Base-by-base conservation (phyloP, 2,329 filamentous ascomycete genomes). In the Ramularia endophylla region DNA sequence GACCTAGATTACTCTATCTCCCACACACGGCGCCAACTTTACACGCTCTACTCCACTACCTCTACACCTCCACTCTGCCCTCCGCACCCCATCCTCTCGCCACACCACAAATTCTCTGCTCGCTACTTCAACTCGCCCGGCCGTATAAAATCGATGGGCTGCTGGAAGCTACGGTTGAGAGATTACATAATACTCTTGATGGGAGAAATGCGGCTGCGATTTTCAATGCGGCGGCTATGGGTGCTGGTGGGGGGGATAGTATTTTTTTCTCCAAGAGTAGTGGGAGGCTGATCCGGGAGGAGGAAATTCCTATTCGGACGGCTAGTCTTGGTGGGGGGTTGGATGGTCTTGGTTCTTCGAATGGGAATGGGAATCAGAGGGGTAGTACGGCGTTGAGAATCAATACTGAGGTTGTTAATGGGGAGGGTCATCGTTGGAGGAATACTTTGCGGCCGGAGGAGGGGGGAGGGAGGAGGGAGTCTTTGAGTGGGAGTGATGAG, bases 221-320 rank as follows among this genome's bases (percentile, higher is more conserved):
- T 0, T 98, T 98, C 72, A 98, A 98, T 52, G 92, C 92, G 0
- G 92, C 90, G 0, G 92, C 92, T 39, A 97, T 97, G 92, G 92
- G 89, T 0, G 92, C 92, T 1, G 92, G 92, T 8, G 89, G 92
- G 18, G 92, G 92, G 0, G 80, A 88, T 35, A 85, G 86, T 35
- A 86, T 90, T 19, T 81, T 84, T 39, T 86, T 79, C 56, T 56
- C 67, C 74, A 27, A 52, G 3, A 47, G 43, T 17, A 30, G 34
- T 29, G 40, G 46, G 16, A 25, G n/a, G n/a, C 47, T 72, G 69
- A 52, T 49, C 5, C 45, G 51, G 4, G 51, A 57, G 17, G 56
- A 52, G 1, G 65, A 80, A 3, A 57, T 61, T 19, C 61, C 61
- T 1, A 53, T 60, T 6, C 55, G 61, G 22, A 56, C 55, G 20